A percentile compares a stretch with the other conserved stretches of the same genome.
Conservation (phyloP, 129 eudicot genomes). For the carrot (Daucus carota) region DH1_v3.0 NC_030389.2:6629001-6629500, state of each 20-base stretch:
- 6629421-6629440: conserved; percentile 63
- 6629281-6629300: background rate
- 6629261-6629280: conserved; percentile 1
- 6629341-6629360: conserved; percentile 11
- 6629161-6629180: background rate
- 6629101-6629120: background rate
- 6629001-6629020: background rate
- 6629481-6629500: conserved; percentile 62
- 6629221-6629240: conserved; percentile 4
- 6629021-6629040: background rate
- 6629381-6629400: conserved; percentile 28
- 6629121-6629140: background rate
- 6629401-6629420: conserved; percentile 43
- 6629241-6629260: conserved; percentile 8
- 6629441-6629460: conserved; percentile 50
- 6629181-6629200: background rate
- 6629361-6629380: background rate
- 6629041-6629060: background rate
- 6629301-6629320: conserved; percentile 6
- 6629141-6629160: background rate
- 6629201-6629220: background rate
- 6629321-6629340: background rate
- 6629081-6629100: background rate
- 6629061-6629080: background rate
- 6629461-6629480: conserved; percentile 28